Evolutionary conservation across 2,329 filamentous ascomycete species (phyloP), one percentile per base, ranked within the genome.

Genomic region (Aspergillus tanneri): DNA sequence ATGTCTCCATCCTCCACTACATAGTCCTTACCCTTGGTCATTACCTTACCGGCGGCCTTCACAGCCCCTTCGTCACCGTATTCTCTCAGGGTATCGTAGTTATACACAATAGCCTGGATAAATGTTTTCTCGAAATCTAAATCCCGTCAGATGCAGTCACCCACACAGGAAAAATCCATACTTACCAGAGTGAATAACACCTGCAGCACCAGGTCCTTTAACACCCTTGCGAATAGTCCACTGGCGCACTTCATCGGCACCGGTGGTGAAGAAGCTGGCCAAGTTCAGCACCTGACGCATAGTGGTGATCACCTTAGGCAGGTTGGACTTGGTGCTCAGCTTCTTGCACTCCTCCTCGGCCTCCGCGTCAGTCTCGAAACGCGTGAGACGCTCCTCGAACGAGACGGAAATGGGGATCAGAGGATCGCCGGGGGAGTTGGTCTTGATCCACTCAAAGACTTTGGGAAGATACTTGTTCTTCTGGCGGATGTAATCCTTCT

Each of bases 11-110:
- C 76, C 62, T 75, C 69, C 23, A 76, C 72, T 41, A 73, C 82
- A 70, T 99, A 97, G 43, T 97, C 92, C 78, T 97, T 97, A 68
- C 93, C 93, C 81, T 99, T 99, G 50, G 92, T 97, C 86, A 96
- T 88, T 58, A 99, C 73, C 79, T 99, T 99, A 64, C 93, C 93
- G 73, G 92, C 92, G 21, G 92, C 83, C 79, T 91, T 95, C 59
- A 96, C 88, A 59, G 87, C 83, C 19, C 84, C 78, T 77, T 99
- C 93, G 57, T 95, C 90, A 43, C 92, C 92, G 40, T 88, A 77
- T 73, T 97, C 93, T 75, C 86, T 90, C 45, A 99, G 77, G 2
- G 80, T 75, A 21, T 69, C 78, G 74, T 84, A 99, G 77, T 96
- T 97, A 77, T 95, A 97, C 23, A 96, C 90, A 56, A 99, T 81